Percentiles rank a stretch among this genome's conserved stretches.
Evolutionary conservation across 805 yeast genomes (phyloP).

Genomic region (Metschnikowia noctiluminum): DNA sequence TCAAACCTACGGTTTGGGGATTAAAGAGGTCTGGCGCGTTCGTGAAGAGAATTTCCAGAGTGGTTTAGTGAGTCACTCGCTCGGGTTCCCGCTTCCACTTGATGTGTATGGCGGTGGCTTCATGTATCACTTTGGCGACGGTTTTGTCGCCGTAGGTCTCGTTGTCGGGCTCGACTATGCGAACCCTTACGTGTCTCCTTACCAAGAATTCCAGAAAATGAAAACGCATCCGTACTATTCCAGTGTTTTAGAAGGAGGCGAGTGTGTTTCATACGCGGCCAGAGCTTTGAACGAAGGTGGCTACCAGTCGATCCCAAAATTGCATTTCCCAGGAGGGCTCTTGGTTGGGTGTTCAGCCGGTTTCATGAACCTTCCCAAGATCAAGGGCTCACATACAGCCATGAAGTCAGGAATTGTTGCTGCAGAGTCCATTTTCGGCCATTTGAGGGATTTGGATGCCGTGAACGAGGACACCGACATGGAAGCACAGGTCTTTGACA

Average conservation of each 20-base stretch:
- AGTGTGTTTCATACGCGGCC: constrained; percentile 91
- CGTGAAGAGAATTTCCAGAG: constrained; percentile 71
- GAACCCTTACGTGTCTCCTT: constrained; percentile 94
- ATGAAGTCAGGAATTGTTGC: constrained; percentile 95
- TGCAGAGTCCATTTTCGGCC: constrained; percentile 72
- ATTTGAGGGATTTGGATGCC: constrained; percentile 40
- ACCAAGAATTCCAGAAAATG: constrained; percentile 92
- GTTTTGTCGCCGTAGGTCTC: constrained; percentile 86
- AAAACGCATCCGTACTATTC: constrained; percentile 86
- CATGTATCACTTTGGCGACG: constrained; percentile 94
- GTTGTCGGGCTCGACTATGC: constrained; percentile 92
- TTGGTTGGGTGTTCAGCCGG: constrained; percentile 96
- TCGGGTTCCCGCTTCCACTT: constrained; percentile 80
- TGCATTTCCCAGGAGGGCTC: constrained; percentile 94
- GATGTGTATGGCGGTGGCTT: constrained; percentile 95
- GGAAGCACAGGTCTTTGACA: constrained; percentile 43
- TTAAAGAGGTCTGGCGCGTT: constrained; percentile 97
- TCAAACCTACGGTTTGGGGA: constrained; percentile 94
- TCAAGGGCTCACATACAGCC: constrained; percentile 97
- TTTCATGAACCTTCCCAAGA: constrained; percentile 94
- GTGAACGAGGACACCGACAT: constrained; percentile 42
- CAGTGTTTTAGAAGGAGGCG: constrained; percentile 77
- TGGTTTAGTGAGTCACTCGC: constrained; percentile 80
- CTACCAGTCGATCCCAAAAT: constrained; percentile 83
- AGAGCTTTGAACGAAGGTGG: constrained; percentile 98